Base-by-base conservation (phyloP, 345 rosid species). In the Aquilaria sinensis region DNA sequence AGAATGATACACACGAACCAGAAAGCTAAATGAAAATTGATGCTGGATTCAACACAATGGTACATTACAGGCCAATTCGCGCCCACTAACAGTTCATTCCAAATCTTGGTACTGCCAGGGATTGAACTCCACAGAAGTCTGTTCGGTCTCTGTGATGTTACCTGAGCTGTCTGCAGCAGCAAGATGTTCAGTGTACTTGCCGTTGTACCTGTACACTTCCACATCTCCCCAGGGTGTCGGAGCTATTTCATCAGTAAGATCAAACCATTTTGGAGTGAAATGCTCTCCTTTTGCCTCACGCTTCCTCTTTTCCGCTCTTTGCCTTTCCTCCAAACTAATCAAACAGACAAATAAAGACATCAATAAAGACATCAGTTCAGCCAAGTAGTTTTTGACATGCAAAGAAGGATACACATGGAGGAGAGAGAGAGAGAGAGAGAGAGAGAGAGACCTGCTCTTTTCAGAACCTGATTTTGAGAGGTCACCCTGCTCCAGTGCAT, bases 401-500 rank as follows among this genome's bases (percentile, higher is more conserved):
- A 51, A 6, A 16, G 31, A 30, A 12, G 11, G 34, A 53, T 37
- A 4, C 34, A 23, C 57, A 31, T 1, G 33, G 12, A 51, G 41
- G 54, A 11, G 43, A 9, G 63, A 41, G 43, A 9, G 63, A 41
- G 31, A 49, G 60, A 32, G 13, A 9, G 52, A 32, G 66, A 50
- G 61, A 54, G 76, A 62, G 64, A 64, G 49, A 47, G 2, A 89
- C 92, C 87, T 84, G 87, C 81, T 83, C 70, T 86, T 89, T 66
- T 86, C 91, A 0, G 75, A 30, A 68, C 89, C 96, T 65, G 96
- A 75, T 78, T 83, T 86, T 47, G 80, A 70, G 51, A 81, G 68
- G 62, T 89, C 96, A 56, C 94, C 94, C 61, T 70, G 77, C 70
- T 89, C 94, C 57, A 89, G 89, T 1, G 90, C 94, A 61, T 61